Conservation (phyloP, 768 basidiomycete species). For the Panellus pusillus region DNA sequence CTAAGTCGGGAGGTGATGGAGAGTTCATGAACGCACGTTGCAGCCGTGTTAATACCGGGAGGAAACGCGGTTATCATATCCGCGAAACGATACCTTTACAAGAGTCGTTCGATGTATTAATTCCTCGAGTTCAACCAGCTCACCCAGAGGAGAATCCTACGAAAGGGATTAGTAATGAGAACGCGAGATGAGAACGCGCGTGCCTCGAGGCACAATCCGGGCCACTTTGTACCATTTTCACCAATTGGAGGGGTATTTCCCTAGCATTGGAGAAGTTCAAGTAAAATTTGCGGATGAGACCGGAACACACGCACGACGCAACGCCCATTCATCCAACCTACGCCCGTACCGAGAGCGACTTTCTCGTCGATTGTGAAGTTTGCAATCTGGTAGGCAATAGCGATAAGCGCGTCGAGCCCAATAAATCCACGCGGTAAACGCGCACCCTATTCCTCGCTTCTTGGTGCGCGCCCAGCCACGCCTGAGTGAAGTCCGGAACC, state of each 20-base stretch:
- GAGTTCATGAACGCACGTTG: slow-evolving; percentile 54
- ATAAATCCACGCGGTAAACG: slow-evolving; percentile 14
- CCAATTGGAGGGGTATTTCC: slow-evolving; percentile 59
- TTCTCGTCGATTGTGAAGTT: slow-evolving; percentile 62
- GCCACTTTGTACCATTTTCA: slow-evolving; percentile 47
- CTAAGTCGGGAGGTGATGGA: background rate
- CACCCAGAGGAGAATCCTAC: slow-evolving; percentile 51
- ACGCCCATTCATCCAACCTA: slow-evolving; percentile 62
- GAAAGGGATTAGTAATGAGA: background rate
- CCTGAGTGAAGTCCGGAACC: slow-evolving; percentile 48
- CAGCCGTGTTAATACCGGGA: slow-evolving; percentile 77
- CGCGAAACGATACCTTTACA: slow-evolving; percentile 68
- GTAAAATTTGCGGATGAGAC: background rate
- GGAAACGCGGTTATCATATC: slow-evolving; percentile 82
- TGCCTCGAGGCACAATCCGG: slow-evolving; percentile 73
- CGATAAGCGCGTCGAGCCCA: slow-evolving; percentile 16
- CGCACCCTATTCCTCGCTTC: slow-evolving; percentile 58
- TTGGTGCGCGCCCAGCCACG: slow-evolving; percentile 60
- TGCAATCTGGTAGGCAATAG: slow-evolving; percentile 35
- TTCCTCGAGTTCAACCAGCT: background rate
- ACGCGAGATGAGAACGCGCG: slow-evolving; percentile 1
- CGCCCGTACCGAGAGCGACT: slow-evolving; percentile 62
- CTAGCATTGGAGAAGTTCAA: slow-evolving; percentile 22
- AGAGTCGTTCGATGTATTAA: background rate
- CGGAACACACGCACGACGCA: slow-evolving; percentile 55